phyloP scores from a whole-genome alignment of 768 basidiomycete genomes.

The Obba rivulosa region DNA sequence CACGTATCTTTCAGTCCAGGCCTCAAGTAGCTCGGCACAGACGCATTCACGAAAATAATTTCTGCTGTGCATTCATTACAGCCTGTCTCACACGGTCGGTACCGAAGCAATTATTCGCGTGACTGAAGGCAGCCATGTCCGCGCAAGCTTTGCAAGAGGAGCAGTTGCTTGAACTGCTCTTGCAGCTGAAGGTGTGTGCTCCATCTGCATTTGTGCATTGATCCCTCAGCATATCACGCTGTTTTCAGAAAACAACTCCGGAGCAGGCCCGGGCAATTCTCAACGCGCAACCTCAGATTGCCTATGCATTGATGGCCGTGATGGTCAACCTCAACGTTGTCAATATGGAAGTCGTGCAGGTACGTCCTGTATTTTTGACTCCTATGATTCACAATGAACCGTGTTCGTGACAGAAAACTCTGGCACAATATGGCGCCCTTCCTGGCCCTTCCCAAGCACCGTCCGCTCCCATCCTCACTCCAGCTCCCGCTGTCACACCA shows the following conservation, averaged over 20 bases:
- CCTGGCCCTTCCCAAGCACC: conserved; percentile 21
- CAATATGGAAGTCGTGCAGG: conserved; percentile 72
- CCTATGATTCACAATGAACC: neutral
- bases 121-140: conserved; percentile 41
- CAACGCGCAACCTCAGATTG: conserved; percentile 68
- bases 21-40: too few species aligned
- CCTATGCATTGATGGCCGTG: conserved; percentile 69
- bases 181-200: conserved; percentile 57
- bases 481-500: conserved; percentile 23
- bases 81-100: too few species aligned
- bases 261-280: conserved; percentile 64
- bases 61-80: too few species aligned
- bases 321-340: conserved; percentile 77
- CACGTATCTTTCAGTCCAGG: too few species aligned
- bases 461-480: conserved; percentile 17
- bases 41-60: too few species aligned
- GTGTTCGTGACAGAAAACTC: conserved; percentile 50
- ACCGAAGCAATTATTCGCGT: too few species aligned
- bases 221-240: neutral
- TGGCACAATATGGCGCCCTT: conserved; percentile 45
- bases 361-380: conserved; percentile 22
- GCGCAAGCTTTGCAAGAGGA: conserved; percentile 51
- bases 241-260: conserved; percentile 66
- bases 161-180: conserved; percentile 66
- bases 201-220: neutral